phyloP scores from a whole-genome alignment of 2,329 filamentous ascomycete species.

The Alternaria sp. region DNA sequence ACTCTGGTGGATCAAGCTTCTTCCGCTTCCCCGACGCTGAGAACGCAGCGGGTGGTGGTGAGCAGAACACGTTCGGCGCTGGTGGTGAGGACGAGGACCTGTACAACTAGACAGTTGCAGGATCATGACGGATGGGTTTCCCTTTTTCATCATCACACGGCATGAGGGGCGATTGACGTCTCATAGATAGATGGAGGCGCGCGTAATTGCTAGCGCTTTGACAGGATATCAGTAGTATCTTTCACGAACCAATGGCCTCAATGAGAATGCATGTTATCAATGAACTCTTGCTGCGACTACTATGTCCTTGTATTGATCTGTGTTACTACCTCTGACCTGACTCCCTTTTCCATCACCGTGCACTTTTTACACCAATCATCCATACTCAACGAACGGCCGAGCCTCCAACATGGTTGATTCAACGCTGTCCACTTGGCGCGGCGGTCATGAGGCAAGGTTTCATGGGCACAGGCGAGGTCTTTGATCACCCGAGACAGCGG shows the following conservation, averaged over 20 bases:
- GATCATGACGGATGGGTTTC: constrained; percentile 23
- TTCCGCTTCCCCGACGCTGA: constrained; percentile 83
- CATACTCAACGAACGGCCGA: background rate
- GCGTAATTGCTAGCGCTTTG: constrained; percentile 20
- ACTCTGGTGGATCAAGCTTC: constrained; percentile 90
- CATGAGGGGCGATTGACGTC: constrained; percentile 13
- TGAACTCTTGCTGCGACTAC: background rate
- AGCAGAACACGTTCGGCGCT: constrained; percentile 71
- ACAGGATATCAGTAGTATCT: constrained; percentile 8
- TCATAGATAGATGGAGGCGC: constrained; percentile 24
- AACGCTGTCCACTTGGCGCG: background rate
- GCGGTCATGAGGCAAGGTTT: background rate
- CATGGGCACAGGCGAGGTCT: background rate
- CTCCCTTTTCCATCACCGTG: background rate
- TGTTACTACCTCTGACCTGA: background rate
- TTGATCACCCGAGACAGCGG: background rate
- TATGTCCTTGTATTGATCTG: background rate
- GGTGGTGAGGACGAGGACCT: constrained; percentile 95
- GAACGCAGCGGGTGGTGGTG: constrained; percentile 58
- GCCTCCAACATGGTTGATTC: background rate
- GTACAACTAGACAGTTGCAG: constrained; percentile 74
- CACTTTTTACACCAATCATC: background rate
- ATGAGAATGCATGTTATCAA: constrained; percentile 20
- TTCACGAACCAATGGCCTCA: constrained; percentile 6
- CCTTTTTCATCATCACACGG: constrained; percentile 18